phyloP scores from a whole-genome alignment of 2,329 filamentous ascomycete genomes.

The Phialemonium atrogriseum region DNA sequence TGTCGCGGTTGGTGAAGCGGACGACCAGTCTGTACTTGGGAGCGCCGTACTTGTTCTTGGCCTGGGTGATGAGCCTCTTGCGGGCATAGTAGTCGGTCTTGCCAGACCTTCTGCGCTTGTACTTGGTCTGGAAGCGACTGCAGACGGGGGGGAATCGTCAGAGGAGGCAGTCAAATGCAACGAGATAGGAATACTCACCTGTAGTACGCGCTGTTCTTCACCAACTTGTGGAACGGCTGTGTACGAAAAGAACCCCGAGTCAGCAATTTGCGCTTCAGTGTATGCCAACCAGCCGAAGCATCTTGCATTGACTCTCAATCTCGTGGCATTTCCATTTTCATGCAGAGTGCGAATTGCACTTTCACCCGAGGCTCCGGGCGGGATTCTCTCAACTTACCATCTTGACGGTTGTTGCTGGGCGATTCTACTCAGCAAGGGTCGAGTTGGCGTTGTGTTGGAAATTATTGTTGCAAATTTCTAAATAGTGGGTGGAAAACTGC shows the following conservation, averaged over 20 bases:
- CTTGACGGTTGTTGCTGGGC: conserved; percentile 49
- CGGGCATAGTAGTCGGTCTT: conserved; percentile 99
- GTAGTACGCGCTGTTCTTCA: conserved; percentile 99
- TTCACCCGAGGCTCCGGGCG: conserved; percentile 14
- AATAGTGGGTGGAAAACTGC: conserved; percentile 28
- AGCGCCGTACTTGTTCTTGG: conserved; percentile 99
- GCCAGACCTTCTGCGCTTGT: conserved; percentile 89
- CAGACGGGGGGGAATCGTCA: conserved; percentile 7
- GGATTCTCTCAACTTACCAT: conserved; percentile 54
- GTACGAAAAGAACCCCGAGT: conserved; percentile 61
- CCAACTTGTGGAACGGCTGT: conserved; percentile 85
- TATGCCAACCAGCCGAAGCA: conserved; percentile 75
- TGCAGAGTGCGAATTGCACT: conserved; percentile 10
- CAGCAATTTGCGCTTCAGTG: conserved; percentile 99
- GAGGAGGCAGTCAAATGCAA: no score
- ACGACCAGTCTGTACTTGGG: conserved; percentile 99
- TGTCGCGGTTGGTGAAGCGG: conserved; percentile 99
- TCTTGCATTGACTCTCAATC: conserved; percentile 82
- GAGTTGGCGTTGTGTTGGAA: conserved; percentile 17
- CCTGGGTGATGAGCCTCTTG: conserved; percentile 98
- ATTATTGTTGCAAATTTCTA: conserved; percentile 18
- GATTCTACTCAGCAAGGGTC: conserved; percentile 20
- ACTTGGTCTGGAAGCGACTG: conserved; percentile 99
- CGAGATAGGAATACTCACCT: conserved; percentile 54
- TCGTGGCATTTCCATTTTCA: conserved; percentile 14